phyloP scores from a whole-genome alignment of 2,329 filamentous ascomycete species.

The Hypoxylon sp. region DNA sequence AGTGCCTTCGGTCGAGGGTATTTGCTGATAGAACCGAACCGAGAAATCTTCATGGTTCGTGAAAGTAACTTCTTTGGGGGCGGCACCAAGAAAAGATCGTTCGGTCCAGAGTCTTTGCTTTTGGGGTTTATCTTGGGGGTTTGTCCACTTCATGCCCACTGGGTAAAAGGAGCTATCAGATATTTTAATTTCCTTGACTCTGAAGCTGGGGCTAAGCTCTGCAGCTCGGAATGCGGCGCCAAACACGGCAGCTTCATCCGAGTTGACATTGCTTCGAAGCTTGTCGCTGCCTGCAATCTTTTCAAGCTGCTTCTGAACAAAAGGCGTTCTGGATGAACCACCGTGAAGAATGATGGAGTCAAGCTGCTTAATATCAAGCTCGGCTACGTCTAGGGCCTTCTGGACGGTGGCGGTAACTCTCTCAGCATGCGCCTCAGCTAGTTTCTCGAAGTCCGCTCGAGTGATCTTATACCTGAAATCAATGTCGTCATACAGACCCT shows the following conservation, averaged over 20 bases:
- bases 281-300: constrained; percentile 81
- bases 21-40: constrained; percentile 83
- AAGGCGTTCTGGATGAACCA: constrained; percentile 90
- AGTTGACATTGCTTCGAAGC: constrained; percentile 93
- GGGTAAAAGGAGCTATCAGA: constrained; percentile 83
- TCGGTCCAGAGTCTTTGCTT: constrained; percentile 88
- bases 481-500: constrained; percentile 90
- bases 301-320: constrained; percentile 92
- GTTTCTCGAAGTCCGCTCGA: constrained; percentile 83
- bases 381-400: constrained; percentile 80
- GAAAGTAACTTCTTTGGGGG: constrained; percentile 87
- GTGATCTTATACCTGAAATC: constrained; percentile 94
- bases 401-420: constrained; percentile 79
- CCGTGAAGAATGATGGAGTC: constrained; percentile 95
- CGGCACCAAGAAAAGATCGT: constrained; percentile 79
- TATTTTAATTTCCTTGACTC: constrained; percentile 94
- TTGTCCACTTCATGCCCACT: constrained; percentile 81
- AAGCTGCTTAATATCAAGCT: constrained; percentile 80
- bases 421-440: constrained; percentile 77
- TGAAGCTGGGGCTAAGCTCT: constrained; percentile 92
- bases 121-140: constrained; percentile 77
- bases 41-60: constrained; percentile 86
- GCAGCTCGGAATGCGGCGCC: constrained; percentile 96
- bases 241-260: constrained; percentile 96
- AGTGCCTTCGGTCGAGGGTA: constrained; percentile 62